A percentile compares a stretch with the other conserved stretches of the same genome.
phyloP scores from a whole-genome alignment of 2,329 filamentous ascomycete genomes.

The Sporothrix brunneoviolacea region DNA sequence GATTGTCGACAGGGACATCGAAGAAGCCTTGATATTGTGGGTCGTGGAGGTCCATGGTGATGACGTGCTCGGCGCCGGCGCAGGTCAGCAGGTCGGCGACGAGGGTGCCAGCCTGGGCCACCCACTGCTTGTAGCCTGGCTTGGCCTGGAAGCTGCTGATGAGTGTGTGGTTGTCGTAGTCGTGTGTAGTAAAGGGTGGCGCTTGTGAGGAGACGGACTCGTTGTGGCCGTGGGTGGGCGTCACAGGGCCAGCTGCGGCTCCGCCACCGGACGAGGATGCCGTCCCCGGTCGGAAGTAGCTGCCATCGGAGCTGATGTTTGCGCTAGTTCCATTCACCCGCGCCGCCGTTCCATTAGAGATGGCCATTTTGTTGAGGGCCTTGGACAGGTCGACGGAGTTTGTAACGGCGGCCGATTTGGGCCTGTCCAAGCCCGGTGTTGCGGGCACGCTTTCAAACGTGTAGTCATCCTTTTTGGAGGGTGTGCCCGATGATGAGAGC shows the following conservation, averaged over 20 bases:
- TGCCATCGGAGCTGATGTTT: constrained; percentile 21
- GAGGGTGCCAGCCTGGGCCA: constrained; percentile 91
- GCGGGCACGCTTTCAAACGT: constrained; percentile 90
- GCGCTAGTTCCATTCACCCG: constrained; percentile 24
- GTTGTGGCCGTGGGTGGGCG: constrained; percentile 31
- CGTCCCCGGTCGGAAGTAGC: constrained; percentile 2
- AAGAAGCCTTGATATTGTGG: constrained; percentile 98
- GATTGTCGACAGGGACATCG: constrained; percentile 95
- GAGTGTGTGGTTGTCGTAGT: constrained; percentile 53
- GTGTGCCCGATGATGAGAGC: constrained; percentile 34
- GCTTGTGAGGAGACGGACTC: constrained; percentile 33
- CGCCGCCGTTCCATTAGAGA: constrained; percentile 40
- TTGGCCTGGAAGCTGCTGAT: constrained; percentile 63
- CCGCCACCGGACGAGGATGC: constrained; percentile 21
- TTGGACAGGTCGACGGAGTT: constrained; percentile 69
- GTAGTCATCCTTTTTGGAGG: constrained; percentile 49
- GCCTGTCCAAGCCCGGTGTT: constrained; percentile 68
- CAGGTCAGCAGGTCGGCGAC: constrained; percentile 92
- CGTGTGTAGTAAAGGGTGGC: constrained; percentile 55
- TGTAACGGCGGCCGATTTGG: constrained; percentile 57
- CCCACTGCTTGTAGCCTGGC: constrained; percentile 97
- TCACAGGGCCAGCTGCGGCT: constrained; percentile 25
- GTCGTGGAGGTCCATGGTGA: constrained; percentile 91
- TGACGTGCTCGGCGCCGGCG: constrained; percentile 92
- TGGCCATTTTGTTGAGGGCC: constrained; percentile 61